Percentiles rank a stretch among this genome's conserved stretches.
Evolutionary conservation across 2,329 filamentous ascomycete species (phyloP).

Genomic region (Thyridium curvatum): DNA sequence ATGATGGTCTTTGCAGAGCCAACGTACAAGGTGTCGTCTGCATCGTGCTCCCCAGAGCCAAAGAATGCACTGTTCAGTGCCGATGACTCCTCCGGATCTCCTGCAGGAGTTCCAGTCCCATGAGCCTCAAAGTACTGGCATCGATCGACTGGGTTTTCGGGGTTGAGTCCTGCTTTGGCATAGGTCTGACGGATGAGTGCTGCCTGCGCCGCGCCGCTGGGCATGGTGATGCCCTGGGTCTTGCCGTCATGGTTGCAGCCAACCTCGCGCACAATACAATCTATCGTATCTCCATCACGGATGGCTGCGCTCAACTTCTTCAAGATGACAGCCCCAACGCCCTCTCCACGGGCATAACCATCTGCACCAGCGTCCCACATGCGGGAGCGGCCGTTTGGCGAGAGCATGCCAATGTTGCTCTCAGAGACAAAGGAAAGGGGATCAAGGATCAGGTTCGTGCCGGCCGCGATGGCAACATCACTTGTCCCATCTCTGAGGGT

Average conservation of each 20-base stretch:
- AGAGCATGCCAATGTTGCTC: slow-evolving; percentile 28
- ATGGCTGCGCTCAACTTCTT: slow-evolving; percentile 36
- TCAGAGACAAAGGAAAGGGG: slow-evolving; percentile 20
- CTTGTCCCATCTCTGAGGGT: slow-evolving; percentile 21
- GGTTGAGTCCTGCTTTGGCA: slow-evolving; percentile 13
- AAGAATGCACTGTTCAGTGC: slow-evolving; percentile 18
- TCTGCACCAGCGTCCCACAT: slow-evolving; percentile 39
- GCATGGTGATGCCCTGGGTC: slow-evolving; percentile 32
- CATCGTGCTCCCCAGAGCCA: too few species aligned
- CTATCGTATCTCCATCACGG: slow-evolving; percentile 29
- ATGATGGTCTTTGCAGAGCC: slow-evolving; percentile 20
- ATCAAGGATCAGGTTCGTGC: slow-evolving; percentile 25
- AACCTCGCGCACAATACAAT: slow-evolving; percentile 23
- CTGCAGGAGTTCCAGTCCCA: slow-evolving; percentile 33
- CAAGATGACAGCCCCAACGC: slow-evolving; percentile 29
- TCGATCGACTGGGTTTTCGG: slow-evolving; percentile 13
- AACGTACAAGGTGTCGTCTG: slow-evolving; percentile 21
- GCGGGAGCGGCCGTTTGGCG: slow-evolving; percentile 24
- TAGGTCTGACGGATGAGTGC: slow-evolving; percentile 25
- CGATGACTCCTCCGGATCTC: slow-evolving; percentile 30
- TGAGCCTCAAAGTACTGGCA: slow-evolving; percentile 27
- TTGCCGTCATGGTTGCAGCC: slow-evolving; percentile 31
- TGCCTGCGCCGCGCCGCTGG: slow-evolving; percentile 24
- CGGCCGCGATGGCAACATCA: slow-evolving; percentile 22
- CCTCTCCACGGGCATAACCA: slow-evolving; percentile 46